Percentiles rank a stretch among this genome's conserved stretches.
Conservation (phyloP, 352 stramenopile genomes). For the Phytopythium ostracodes region DNA sequence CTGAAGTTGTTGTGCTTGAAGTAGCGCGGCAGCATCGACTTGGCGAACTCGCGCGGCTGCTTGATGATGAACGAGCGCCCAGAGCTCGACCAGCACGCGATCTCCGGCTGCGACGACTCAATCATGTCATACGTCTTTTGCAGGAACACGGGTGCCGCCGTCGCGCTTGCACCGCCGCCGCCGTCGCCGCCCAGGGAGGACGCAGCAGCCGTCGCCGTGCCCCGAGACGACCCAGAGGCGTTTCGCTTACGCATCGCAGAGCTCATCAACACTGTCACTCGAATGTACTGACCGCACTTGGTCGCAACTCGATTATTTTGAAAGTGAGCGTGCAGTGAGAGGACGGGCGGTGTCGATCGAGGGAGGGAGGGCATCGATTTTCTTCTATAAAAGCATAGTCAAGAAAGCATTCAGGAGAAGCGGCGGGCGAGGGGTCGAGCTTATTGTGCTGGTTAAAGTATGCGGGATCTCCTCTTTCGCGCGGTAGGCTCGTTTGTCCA, state of each 20-base stretch:
- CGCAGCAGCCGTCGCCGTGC: conserved; percentile 4
- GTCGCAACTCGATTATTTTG: conserved; percentile 10
- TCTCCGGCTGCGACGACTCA: conserved; percentile 69
- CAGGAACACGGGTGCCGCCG: conserved; percentile 76
- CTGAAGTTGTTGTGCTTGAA: conserved; percentile 96
- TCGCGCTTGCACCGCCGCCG: conserved; percentile 7
- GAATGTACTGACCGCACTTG: conserved; percentile 14
- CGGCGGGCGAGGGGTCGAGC: background rate
- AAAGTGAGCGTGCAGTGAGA: conserved; percentile 4
- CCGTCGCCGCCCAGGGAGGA: conserved; percentile 3
- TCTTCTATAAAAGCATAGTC: background rate
- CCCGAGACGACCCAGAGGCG: background rate
- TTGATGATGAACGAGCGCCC: conserved; percentile 91
- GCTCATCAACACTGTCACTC: conserved; percentile 18
- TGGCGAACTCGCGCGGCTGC: conserved; percentile 88
- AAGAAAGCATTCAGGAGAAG: background rate
- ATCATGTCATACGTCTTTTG: conserved; percentile 95
- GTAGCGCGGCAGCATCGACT: conserved; percentile 88
- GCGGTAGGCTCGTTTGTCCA: background rate
- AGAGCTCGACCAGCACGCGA: conserved; percentile 79
- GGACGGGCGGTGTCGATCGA: background rate
- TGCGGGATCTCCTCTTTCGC: background rate
- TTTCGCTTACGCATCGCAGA: conserved; percentile 32
- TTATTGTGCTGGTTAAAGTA: background rate
- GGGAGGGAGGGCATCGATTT: background rate